Base-by-base conservation (phyloP, 345 rosid genomes). In the Mangifera indica region DNA sequence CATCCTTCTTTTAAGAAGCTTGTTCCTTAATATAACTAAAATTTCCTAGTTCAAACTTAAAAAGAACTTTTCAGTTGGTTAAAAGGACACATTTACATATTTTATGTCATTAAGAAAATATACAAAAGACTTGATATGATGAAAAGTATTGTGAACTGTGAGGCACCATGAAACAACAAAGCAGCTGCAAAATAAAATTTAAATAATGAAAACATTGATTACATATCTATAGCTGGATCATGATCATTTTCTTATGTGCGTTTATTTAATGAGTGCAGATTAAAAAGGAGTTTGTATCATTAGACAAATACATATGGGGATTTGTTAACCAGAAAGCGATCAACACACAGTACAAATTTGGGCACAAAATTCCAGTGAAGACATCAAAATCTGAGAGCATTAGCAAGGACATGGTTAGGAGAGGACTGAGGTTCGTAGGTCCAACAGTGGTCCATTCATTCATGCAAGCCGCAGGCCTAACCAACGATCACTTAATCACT, bases 371-470 rank as follows among this genome's bases (percentile, higher is more conserved):
- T 20, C 89, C 90, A 2, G 89, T 79, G 1, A 88, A 86, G 85
- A 88, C 93, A 3, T 86, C 93, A 40, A 88, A 86, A 72, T 86
- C 93, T 13, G 93, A 88, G 49, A 82, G 76, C 72, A 86, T 88
- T 73, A 88, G 93, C 86, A 88, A 86, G 72, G 93, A 88, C 82
- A 86, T 88, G 93, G 81, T 88, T 52, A 81, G 86, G 76, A 81
- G 89, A 32, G 93, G 90, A 1, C 86, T 88, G 60, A 73, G 89
- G 81, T 73, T 72, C 21, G 90, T 82, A 13, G 93, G 93, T 59
- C 89, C 90, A 4, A 86, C 89, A 1, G 83, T 86, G 69, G 82
- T 88, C 62, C 86, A 88, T 72, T 88, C 89, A 40, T 86, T 88
- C 84, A 81, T 88, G 93, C 90, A 88, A 75, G 87, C 89, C 24